Conservation (phyloP, 352 stramenopile species). For the Achlya hypogyna region DNA sequence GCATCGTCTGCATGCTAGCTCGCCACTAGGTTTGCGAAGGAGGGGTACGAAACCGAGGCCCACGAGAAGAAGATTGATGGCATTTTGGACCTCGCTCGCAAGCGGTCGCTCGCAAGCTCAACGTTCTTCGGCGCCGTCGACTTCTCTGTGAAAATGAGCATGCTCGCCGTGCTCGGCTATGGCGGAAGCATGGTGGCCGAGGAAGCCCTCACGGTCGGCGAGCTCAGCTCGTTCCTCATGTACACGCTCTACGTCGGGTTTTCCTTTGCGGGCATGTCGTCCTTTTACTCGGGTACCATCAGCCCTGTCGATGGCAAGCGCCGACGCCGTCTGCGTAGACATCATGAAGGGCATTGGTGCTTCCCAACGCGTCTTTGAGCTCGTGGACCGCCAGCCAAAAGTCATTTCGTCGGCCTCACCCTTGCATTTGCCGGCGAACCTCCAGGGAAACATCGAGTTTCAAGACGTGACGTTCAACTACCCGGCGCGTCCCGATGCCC, state of each 20-base stretch:
- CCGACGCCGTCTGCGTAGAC: slow-evolving; percentile 25
- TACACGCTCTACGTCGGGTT: slow-evolving; percentile 90
- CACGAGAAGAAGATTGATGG: slow-evolving; percentile 51
- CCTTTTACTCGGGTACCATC: slow-evolving; percentile 80
- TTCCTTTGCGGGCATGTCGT: slow-evolving; percentile 82
- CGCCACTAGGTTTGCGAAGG: slow-evolving; percentile 48
- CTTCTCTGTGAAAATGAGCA: slow-evolving; percentile 78
- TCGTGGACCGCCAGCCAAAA: slow-evolving; percentile 77
- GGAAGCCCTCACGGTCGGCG: slow-evolving; percentile 76
- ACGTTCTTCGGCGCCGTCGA: slow-evolving; percentile 81
- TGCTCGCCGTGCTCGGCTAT: slow-evolving; percentile 87
- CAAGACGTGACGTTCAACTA: slow-evolving; percentile 28
- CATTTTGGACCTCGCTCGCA: slow-evolving; percentile 50
- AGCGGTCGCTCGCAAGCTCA: slow-evolving; percentile 65
- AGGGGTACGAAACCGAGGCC: slow-evolving; percentile 53
- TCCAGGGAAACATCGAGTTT: slow-evolving; percentile 54
- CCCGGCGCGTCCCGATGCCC: slow-evolving; percentile 7
- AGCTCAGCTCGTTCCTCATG: slow-evolving; percentile 89
- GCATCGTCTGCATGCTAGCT: not conserved
- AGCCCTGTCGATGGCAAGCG: not conserved
- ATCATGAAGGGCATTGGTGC: slow-evolving; percentile 87
- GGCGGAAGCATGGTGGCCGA: slow-evolving; percentile 86
- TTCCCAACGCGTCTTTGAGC: slow-evolving; percentile 83
- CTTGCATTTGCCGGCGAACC: slow-evolving; percentile 26
- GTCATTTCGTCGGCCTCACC: slow-evolving; percentile 31